Conservation (phyloP, 108 stramenopile species). For the Chaetoceros tenuissimus region DNA sequence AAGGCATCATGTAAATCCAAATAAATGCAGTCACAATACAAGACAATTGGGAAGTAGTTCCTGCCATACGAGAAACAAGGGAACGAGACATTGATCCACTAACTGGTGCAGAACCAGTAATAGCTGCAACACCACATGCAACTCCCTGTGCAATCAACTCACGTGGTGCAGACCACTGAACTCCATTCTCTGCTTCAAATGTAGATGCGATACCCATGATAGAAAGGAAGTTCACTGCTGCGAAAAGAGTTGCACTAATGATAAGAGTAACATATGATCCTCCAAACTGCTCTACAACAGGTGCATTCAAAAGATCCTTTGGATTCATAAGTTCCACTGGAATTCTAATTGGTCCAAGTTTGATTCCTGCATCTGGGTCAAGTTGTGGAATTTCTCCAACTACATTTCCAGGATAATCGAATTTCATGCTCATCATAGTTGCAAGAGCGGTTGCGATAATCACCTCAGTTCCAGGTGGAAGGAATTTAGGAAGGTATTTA, state of each 20-base stretch:
- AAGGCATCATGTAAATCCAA: constrained; percentile 74
- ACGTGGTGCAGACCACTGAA: constrained; percentile 64
- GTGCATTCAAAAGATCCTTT: constrained; percentile 41
- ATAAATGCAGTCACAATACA: constrained; percentile 60
- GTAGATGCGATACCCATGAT: constrained; percentile 72
- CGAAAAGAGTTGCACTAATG: constrained; percentile 48
- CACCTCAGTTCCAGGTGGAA: constrained; percentile 76
- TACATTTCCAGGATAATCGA: constrained; percentile 53
- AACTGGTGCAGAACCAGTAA: constrained; percentile 68
- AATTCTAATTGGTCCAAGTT: constrained; percentile 40
- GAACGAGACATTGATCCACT: constrained; percentile 69
- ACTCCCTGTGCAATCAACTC: constrained; percentile 75
- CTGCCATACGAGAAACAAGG: constrained; percentile 68
- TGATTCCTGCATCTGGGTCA: constrained; percentile 54
- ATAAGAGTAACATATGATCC: constrained; percentile 43
- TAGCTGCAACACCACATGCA: constrained; percentile 53
- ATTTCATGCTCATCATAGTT: constrained; percentile 48
- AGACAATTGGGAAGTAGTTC: constrained; percentile 59
- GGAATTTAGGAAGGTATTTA: constrained; percentile 36
- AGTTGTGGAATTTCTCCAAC: constrained; percentile 73
- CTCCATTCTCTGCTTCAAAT: constrained; percentile 67
- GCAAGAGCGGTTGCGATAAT: constrained; percentile 57
- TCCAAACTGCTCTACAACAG: constrained; percentile 51
- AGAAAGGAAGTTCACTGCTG: constrained; percentile 71
- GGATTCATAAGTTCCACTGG: constrained; percentile 59